Evolutionary conservation across 805 yeast species (phyloP), one percentile per base, ranked within the genome.

Genomic region (Metschnikowia continentalis): DNA sequence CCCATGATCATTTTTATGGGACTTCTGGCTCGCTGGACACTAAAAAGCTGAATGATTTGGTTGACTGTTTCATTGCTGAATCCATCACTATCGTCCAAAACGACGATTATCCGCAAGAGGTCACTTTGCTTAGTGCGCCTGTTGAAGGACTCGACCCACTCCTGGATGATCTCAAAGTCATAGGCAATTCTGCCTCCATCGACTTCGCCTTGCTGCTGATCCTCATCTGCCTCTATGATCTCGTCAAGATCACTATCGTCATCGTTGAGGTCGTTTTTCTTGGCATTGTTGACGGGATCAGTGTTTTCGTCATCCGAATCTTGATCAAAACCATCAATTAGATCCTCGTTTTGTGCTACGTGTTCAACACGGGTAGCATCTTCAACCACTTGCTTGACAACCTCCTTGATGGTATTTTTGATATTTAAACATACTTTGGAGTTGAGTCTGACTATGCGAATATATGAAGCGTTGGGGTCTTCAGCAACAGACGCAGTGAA

Each of bases 51-150:
- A 13, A 74, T 32, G 35, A 73, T 54, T 48, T 67, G 75, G 55
- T 72, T 72, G 15, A 72, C 48, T 1, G 67, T 66, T 42, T 69
- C 74, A 42, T 61, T 60, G 47, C 59, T 63, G 15, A 72, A 60
- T 6, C 74, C 63, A 50, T 69, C 70, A 26, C 72, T 59, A 52
- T 74, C 77, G 52, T 72, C 74, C n/a, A 73, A 47, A 14, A 72
- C 58, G 6, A 73, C 55, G 6, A 65, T 58, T 7, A 68, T 54
- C 4, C 65, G 56, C 7, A 63, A 46, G 14, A 49, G 46, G 2
- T 49, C 52, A 3, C 33, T 55, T 42, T 39, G 52, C 40, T 33
- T 42, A 32, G 38, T 30, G 11, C 39, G 49, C 32, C 32, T 49
- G 39, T n/a, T 42, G 50, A 58, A 55, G 19, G 55, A 41, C 11